Percentiles rank a stretch among this genome's conserved stretches.
Evolutionary conservation across 2,329 filamentous ascomycete genomes (phyloP).

Genomic region (Aureobasidium sp.): DNA sequence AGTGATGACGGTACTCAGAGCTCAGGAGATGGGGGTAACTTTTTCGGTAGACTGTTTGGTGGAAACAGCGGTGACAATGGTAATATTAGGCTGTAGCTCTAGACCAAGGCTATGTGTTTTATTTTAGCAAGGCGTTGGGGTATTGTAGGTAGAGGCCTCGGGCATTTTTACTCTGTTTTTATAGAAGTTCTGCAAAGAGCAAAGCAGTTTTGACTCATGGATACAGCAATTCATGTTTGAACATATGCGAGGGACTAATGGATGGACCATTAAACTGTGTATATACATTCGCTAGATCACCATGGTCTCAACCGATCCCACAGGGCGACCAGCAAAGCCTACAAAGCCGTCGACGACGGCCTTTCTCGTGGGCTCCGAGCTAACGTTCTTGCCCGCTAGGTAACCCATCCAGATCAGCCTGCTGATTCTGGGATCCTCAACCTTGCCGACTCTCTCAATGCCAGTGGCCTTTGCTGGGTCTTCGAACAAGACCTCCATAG

Average conservation of each 20-base stretch:
- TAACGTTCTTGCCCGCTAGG: constrained; percentile 75
- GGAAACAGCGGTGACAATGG: constrained; percentile 16
- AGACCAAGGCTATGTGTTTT: not conserved
- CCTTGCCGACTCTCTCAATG: constrained; percentile 50
- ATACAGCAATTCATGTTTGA: no score
- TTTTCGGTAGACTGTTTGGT: constrained; percentile 26
- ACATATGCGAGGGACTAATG: no score
- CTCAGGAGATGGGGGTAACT: constrained; percentile 16
- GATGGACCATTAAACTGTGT: not conserved
- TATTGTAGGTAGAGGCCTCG: no score
- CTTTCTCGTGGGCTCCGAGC: constrained; percentile 70
- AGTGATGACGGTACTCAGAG: constrained; percentile 13
- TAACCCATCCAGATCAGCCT: constrained; percentile 85
- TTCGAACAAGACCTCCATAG: constrained; percentile 60
- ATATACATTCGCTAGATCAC: constrained; percentile 34
- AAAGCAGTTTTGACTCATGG: no score
- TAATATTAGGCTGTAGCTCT: constrained; percentile 2
- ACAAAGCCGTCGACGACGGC: constrained; percentile 83
- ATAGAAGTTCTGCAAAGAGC: not conserved
- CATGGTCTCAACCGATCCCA: constrained; percentile 78
- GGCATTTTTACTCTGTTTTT: not conserved
- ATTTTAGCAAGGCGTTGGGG: constrained; percentile 4
- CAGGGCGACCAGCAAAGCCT: constrained; percentile 76
- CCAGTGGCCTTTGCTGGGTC: constrained; percentile 42
- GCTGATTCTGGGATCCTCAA: constrained; percentile 71